phyloP scores from a whole-genome alignment of 1,284 basidiomycete genomes.

The Ustilago sp. region DNA sequence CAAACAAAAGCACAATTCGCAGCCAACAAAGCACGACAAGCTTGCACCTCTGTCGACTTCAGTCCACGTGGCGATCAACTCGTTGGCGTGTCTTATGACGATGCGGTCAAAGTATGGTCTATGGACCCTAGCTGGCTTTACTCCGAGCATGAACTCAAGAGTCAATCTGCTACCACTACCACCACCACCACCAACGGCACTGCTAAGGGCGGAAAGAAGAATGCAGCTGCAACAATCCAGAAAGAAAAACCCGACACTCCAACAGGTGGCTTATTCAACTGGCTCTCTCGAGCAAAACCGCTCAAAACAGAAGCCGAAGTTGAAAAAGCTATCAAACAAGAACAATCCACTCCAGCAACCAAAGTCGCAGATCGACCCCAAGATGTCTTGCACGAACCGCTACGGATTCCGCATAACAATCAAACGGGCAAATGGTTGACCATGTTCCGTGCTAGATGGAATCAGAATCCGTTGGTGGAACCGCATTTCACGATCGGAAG shows the following conservation, averaged over 20 bases:
- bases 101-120: slow-evolving; percentile 59
- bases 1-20: slow-evolving; percentile 54
- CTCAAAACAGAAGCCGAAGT: slow-evolving; percentile 38
- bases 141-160: slow-evolving; percentile 31
- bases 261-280: slow-evolving; percentile 22
- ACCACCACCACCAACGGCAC: slow-evolving; percentile 11
- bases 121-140: slow-evolving; percentile 39
- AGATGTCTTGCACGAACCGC: slow-evolving; percentile 46
- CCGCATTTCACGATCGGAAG: slow-evolving; percentile 65
- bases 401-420: slow-evolving; percentile 64
- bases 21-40: slow-evolving; percentile 45
- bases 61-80: slow-evolving; percentile 59
- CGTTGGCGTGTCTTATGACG: slow-evolving; percentile 64
- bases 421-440: slow-evolving; percentile 69
- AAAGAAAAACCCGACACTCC: slow-evolving; percentile 10
- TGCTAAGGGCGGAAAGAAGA: slow-evolving; percentile 7
- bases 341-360: slow-evolving; percentile 1
- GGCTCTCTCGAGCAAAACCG: slow-evolving; percentile 22
- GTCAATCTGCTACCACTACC: background rate
- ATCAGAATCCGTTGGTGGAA: slow-evolving; percentile 53
- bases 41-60: slow-evolving; percentile 66
- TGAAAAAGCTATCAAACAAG: slow-evolving; percentile 30
- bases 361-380: slow-evolving; percentile 23
- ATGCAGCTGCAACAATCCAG: slow-evolving; percentile 21
- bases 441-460: slow-evolving; percentile 65